These are phyloP conservation scores for Aspergillus bertholletiae DNA, from an alignment of 495 filamentous ascomycete species.

Conservation along the genomic window DNA sequence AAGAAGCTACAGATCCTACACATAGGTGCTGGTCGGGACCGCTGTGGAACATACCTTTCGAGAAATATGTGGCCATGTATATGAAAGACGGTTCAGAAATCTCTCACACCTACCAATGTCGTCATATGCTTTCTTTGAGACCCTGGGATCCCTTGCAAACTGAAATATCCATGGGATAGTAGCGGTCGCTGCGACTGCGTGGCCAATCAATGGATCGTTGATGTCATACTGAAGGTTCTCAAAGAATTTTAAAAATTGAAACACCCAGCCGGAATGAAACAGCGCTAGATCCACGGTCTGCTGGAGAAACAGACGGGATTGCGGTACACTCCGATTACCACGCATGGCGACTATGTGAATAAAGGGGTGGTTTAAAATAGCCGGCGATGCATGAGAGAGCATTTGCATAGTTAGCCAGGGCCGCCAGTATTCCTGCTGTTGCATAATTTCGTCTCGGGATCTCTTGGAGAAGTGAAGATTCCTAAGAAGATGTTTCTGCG, in stretches of 20 bases:
- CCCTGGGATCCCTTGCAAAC: constrained; percentile 6
- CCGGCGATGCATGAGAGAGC: background rate
- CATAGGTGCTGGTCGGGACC: background rate
- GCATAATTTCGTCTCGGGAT: constrained; percentile 5
- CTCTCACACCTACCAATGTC: background rate
- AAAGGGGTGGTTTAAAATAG: constrained; percentile 7
- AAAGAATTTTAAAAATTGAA: background rate
- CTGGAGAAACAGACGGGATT: constrained; percentile 6
- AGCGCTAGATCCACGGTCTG: constrained; percentile 7
- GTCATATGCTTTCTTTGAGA: background rate
- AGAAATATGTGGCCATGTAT: background rate
- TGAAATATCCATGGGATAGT: constrained; percentile 10
- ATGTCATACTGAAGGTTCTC: background rate
- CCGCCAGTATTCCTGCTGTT: constrained; percentile 7
- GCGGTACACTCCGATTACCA: background rate
- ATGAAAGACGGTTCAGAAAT: background rate
- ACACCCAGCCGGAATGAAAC: constrained; percentile 7
- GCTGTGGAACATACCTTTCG: background rate
- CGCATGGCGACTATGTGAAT: constrained; percentile 2
- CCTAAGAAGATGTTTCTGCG: constrained; percentile 6
- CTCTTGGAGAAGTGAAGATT: constrained; percentile 11
- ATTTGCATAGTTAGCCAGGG: constrained; percentile 6
- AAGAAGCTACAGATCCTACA: background rate
- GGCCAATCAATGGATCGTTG: constrained; percentile 4
- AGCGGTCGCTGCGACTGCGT: background rate